A percentile compares a stretch with the other conserved stretches of the same genome.
These are phyloP conservation scores for Coniferiporia sulphurascens DNA, from an alignment of 1,284 basidiomycete species.

Conservation along the genomic window DNA sequence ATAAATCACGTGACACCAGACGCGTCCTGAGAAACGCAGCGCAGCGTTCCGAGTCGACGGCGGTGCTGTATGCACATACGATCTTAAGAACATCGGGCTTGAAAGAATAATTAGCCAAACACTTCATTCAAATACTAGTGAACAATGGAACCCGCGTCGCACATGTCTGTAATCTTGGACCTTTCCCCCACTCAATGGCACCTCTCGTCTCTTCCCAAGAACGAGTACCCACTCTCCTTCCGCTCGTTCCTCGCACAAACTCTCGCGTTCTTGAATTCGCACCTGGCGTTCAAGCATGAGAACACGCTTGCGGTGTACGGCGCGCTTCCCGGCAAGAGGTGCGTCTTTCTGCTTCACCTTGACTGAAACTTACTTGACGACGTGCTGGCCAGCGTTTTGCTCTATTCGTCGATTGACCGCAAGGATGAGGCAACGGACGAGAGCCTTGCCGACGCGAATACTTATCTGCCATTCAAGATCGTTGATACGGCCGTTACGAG, in stretches of 20 bases:
- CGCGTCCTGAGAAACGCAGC: too few relatives aligned
- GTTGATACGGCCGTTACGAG: slow-evolving; percentile 66
- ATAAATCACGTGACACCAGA: too few relatives aligned
- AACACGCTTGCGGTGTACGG: slow-evolving; percentile 92
- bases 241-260: slow-evolving; percentile 72
- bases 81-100: too few relatives aligned
- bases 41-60: too few relatives aligned
- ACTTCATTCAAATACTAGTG: neutral
- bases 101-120: neutral
- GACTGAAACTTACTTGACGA: slow-evolving; percentile 10
- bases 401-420: slow-evolving; percentile 66
- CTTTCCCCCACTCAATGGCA: slow-evolving; percentile 82
- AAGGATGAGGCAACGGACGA: slow-evolving; percentile 28
- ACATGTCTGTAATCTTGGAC: slow-evolving; percentile 80
- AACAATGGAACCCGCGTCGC: slow-evolving; percentile 38
- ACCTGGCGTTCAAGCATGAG: slow-evolving; percentile 86
- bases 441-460: slow-evolving; percentile 62
- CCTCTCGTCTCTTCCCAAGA: slow-evolving; percentile 43
- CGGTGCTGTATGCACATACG: too few relatives aligned
- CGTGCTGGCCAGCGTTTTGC: slow-evolving; percentile 47
- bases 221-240: slow-evolving; percentile 51
- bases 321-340: slow-evolving; percentile 80
- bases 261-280: slow-evolving; percentile 88
- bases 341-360: slow-evolving; percentile 24
- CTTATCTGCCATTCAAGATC: slow-evolving; percentile 77